Conservation (phyloP, 177 flowering plant genomes). For the Vitis hybrid region DNA sequence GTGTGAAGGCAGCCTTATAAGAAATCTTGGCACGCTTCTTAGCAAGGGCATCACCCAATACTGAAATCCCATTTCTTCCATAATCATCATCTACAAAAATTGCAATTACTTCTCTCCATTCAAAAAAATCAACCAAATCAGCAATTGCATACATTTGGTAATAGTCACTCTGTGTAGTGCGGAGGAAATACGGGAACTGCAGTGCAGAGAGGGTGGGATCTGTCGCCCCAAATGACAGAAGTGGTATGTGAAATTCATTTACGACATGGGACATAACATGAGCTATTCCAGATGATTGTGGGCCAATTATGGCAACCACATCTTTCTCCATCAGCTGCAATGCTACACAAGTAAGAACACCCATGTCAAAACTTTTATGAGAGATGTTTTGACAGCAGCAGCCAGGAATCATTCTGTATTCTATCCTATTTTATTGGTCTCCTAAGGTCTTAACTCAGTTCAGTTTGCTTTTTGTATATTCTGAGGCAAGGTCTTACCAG, state of each 20-base stretch:
- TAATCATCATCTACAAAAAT: conserved; percentile 84
- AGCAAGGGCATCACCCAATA: conserved; percentile 73
- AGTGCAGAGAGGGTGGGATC: conserved; percentile 80
- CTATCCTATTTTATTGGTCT: not conserved
- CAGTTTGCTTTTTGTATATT: too few species aligned
- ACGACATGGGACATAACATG: conserved; percentile 82
- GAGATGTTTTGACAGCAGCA: too few species aligned
- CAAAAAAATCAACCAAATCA: conserved; percentile 54
- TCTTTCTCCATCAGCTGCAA: conserved; percentile 73
- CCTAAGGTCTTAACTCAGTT: too few species aligned
- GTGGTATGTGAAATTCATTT: conserved; percentile 86
- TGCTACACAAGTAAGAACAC: conserved; percentile 43
- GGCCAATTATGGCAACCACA: conserved; percentile 75
- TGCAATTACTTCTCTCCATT: conserved; percentile 86
- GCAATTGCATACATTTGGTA: conserved; percentile 85
- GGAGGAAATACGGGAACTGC: conserved; percentile 72
- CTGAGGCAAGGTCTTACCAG: too few species aligned
- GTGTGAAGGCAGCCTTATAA: conserved; percentile 66
- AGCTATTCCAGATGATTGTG: conserved; percentile 85
- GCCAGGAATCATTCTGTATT: not conserved
- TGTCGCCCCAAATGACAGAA: conserved; percentile 80
- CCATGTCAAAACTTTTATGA: conserved; percentile 5
- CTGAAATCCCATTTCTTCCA: conserved; percentile 80
- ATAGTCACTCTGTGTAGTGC: conserved; percentile 71
- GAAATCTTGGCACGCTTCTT: conserved; percentile 69